A percentile compares a stretch with the other conserved stretches of the same genome.
phyloP scores from a whole-genome alignment of 176 grass and related monocot species.

The Zoysia japonica region DNA sequence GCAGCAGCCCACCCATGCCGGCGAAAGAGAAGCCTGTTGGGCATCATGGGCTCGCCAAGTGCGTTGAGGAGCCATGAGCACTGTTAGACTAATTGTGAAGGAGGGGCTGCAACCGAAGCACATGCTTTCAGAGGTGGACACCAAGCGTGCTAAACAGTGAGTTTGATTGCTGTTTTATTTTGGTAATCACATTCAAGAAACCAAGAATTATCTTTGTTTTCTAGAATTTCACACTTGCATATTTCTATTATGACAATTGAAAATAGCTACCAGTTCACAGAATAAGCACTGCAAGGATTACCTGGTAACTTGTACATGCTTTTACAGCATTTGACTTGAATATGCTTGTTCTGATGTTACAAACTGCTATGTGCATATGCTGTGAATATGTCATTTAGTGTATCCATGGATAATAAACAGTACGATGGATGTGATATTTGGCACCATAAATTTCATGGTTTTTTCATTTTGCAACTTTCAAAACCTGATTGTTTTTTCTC shows the following conservation, averaged over 20 bases:
- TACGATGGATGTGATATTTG: not conserved
- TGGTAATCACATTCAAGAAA: not conserved
- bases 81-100: constrained; percentile 56
- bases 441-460: not conserved
- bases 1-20: not conserved
- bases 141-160: constrained; percentile 91
- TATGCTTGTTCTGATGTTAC: not conserved
- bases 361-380: not conserved
- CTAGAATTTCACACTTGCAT: not conserved
- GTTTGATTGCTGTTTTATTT: constrained; percentile 37
- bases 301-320: not conserved
- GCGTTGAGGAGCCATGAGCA: constrained; percentile 44
- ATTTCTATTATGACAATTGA: not conserved
- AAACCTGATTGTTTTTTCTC: not conserved
- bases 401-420: not conserved
- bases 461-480: constrained; percentile 17
- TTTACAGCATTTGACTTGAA: not conserved
- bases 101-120: constrained; percentile 58
- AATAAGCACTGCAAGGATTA: not conserved
- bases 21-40: constrained; percentile 59
- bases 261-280: not conserved
- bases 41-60: constrained; percentile 34
- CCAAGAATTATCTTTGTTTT: not conserved
- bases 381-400: not conserved
- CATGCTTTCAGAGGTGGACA: constrained; percentile 57